Evolutionary conservation across 306 rosid species (phyloP).

Genomic region (Vigna trinervia): DNA sequence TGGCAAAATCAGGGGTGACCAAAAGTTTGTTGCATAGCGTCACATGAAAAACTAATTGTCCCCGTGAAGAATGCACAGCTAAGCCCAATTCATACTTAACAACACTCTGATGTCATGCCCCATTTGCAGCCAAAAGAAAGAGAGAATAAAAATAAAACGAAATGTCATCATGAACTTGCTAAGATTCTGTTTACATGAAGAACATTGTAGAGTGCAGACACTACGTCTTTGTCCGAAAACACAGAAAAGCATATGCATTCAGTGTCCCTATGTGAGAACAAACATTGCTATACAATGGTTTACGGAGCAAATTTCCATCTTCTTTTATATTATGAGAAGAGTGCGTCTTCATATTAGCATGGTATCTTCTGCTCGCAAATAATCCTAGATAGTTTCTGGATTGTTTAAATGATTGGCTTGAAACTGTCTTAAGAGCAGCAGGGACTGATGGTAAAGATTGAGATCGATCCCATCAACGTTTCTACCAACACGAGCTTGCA

Average conservation of each 20-base stretch:
- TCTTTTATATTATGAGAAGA: constrained; percentile 12
- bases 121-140: constrained; percentile 37
- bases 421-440: constrained; percentile 74
- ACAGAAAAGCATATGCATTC: constrained; percentile 27
- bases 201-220: constrained; percentile 3
- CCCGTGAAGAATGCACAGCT: constrained; percentile 36
- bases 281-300: constrained; percentile 15
- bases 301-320: constrained; percentile 30
- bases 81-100: constrained; percentile 39
- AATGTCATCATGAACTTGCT: constrained; percentile 19
- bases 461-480: constrained; percentile 93
- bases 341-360: neutral
- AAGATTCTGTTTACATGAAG: constrained; percentile 33
- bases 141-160: constrained; percentile 12
- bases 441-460: constrained; percentile 77
- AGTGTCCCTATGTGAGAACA: constrained; percentile 10
- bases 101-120: constrained; percentile 35
- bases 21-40: constrained; percentile 45
- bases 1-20: constrained; percentile 25
- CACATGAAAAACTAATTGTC: constrained; percentile 37
- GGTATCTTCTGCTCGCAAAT: constrained; percentile 11
- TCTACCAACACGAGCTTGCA: constrained; percentile 84
- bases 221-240: neutral
- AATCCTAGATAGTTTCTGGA: constrained; percentile 42
- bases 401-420: constrained; percentile 65